Evolutionary conservation across 1,284 basidiomycete species (phyloP).

Genomic region (Sanghuangporus baumii): DNA sequence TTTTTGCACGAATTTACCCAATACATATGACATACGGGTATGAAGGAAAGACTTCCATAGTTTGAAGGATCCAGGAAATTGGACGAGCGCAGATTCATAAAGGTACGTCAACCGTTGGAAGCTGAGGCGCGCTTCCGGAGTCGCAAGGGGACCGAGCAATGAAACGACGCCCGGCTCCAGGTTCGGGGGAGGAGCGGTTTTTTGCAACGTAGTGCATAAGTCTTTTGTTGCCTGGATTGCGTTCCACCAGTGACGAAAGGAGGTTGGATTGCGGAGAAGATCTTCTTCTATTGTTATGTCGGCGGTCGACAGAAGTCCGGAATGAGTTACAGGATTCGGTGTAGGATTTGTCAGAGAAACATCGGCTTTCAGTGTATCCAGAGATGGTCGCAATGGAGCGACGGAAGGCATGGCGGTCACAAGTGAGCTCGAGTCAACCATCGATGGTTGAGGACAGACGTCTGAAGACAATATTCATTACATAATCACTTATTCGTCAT

Average conservation of each 20-base stretch:
- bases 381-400: slow-evolving; percentile 36
- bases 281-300: slow-evolving; percentile 94
- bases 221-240: slow-evolving; percentile 81
- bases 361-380: slow-evolving; percentile 48
- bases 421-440: slow-evolving; percentile 17
- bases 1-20: slow-evolving; percentile 68
- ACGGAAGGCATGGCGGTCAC: slow-evolving; percentile 45
- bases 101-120: slow-evolving; percentile 84
- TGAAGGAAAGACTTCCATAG: slow-evolving; percentile 92
- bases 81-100: slow-evolving; percentile 86
- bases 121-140: slow-evolving; percentile 65
- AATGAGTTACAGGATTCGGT: slow-evolving; percentile 76
- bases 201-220: slow-evolving; percentile 49
- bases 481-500: background rate
- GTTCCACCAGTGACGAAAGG: slow-evolving; percentile 88
- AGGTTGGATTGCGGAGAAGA: slow-evolving; percentile 87
- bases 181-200: slow-evolving; percentile 45
- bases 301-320: slow-evolving; percentile 67
- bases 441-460: background rate
- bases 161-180: slow-evolving; percentile 42
- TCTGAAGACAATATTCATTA: background rate
- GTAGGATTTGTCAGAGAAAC: slow-evolving; percentile 85
- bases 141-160: slow-evolving; percentile 71
- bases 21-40: slow-evolving; percentile 80
- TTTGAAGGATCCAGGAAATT: slow-evolving; percentile 90